Conservation (phyloP, 73 alveolate species). For the Durusdinium trenchii region DNA sequence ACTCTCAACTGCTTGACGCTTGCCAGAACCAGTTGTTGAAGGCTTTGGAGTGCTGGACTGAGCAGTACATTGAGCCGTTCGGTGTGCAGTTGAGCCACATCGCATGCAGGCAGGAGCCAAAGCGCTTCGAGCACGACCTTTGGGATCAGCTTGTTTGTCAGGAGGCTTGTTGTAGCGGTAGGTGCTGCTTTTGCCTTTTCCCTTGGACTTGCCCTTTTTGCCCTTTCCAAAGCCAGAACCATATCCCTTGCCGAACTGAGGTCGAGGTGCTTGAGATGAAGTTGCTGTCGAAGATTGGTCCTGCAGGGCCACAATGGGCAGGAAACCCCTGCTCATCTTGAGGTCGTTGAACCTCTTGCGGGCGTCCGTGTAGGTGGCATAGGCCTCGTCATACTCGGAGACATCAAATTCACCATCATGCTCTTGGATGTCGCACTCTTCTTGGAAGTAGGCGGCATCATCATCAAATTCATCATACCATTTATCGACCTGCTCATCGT, state of each 20-base stretch:
- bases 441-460: neutral
- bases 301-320: neutral
- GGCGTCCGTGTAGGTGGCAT: neutral
- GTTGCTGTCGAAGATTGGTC: neutral
- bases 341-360: neutral
- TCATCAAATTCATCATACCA: neutral
- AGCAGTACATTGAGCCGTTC: neutral
- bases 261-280: neutral
- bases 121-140: neutral
- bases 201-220: neutral
- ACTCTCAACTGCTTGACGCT: neutral
- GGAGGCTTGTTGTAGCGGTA: neutral
- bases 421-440: neutral
- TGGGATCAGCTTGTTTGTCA: neutral
- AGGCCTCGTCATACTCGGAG: neutral
- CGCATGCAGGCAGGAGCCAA: neutral
- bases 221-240: too few relatives aligned
- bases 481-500: neutral
- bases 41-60: neutral
- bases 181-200: too few relatives aligned
- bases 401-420: neutral
- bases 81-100: neutral
- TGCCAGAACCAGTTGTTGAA: neutral
- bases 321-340: neutral
- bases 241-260: neutral